Conservation (phyloP, 768 basidiomycete species). For the Macrocybe gigantea region DNA sequence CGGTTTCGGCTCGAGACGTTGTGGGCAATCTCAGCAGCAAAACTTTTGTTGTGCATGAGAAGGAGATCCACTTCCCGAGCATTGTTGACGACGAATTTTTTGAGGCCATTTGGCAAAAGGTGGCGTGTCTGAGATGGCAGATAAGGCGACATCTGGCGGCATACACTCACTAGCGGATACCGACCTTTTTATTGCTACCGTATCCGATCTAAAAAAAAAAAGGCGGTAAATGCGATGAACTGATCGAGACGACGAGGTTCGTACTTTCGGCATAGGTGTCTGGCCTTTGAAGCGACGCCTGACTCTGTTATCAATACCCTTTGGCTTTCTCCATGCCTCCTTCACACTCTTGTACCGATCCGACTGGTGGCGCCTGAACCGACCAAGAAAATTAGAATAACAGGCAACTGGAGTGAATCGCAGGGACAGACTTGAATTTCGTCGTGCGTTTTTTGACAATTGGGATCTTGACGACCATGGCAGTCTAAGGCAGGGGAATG, state of each 20-base stretch:
- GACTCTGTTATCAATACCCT: conserved; percentile 99
- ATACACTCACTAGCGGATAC: conserved; percentile 4
- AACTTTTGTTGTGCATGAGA: conserved; percentile 96
- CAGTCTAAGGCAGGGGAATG: conserved; percentile 20
- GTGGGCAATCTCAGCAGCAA: conserved; percentile 95
- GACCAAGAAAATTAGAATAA: no score
- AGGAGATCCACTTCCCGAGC: conserved; percentile 90
- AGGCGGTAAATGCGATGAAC: conserved; percentile 1
- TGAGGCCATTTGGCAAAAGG: conserved; percentile 91
- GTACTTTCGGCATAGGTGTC: conserved; percentile 92
- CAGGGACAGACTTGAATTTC: conserved; percentile 78
- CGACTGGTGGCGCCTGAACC: conserved; percentile 88
- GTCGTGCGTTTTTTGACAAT: conserved; percentile 97
- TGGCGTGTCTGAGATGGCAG: conserved; percentile 67
- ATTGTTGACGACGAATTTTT: conserved; percentile 95
- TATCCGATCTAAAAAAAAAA: conserved; percentile 60
- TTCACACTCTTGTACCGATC: conserved; percentile 97
- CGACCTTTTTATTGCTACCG: conserved; percentile 83
- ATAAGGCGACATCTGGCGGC: conserved; percentile 21
- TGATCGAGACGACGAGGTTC: not conserved
- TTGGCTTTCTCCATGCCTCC: conserved; percentile 99
- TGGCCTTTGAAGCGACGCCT: conserved; percentile 94
- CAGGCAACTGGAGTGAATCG: conserved; percentile 5
- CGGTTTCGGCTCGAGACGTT: conserved; percentile 95
- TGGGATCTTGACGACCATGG: conserved; percentile 49